Conservation (phyloP, 306 rosid species). For the Ormosia semicastrata region DNA sequence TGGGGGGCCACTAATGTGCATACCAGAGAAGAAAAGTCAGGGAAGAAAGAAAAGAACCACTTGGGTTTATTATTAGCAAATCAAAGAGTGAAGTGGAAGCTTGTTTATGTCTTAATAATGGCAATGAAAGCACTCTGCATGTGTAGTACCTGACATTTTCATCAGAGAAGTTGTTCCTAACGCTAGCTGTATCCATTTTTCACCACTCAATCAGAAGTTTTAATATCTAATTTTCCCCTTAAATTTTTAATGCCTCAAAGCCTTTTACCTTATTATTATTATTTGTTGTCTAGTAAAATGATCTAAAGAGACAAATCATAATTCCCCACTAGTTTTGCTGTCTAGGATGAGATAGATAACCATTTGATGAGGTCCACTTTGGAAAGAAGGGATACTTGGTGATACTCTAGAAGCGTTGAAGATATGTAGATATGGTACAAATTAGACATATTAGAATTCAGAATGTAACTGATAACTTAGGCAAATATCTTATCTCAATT, state of each 20-base stretch:
- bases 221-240: background rate
- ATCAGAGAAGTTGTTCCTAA: conserved; percentile 1
- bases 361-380: conserved; percentile 23
- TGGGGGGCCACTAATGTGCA: conserved; percentile 33
- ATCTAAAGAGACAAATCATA: conserved; percentile 11
- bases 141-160: conserved; percentile 14
- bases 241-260: background rate
- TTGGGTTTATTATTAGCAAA: conserved; percentile 19
- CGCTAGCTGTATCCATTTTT: conserved; percentile 3
- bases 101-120: conserved; percentile 24
- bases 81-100: conserved; percentile 31
- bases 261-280: background rate
- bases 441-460: background rate
- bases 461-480: background rate
- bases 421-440: background rate
- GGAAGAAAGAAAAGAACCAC: conserved; percentile 20
- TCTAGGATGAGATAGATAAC: conserved; percentile 10
- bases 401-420: background rate
- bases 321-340: background rate
- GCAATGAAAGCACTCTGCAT: conserved; percentile 13
- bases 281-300: background rate
- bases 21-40: conserved; percentile 5
- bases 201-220: background rate
- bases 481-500: conserved; percentile 10
- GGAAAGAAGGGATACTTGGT: background rate